Percentiles rank a stretch among this genome's conserved stretches.
phyloP scores from a whole-genome alignment of 2,329 filamentous ascomycete species.

The Cordyceps militaris region DNA sequence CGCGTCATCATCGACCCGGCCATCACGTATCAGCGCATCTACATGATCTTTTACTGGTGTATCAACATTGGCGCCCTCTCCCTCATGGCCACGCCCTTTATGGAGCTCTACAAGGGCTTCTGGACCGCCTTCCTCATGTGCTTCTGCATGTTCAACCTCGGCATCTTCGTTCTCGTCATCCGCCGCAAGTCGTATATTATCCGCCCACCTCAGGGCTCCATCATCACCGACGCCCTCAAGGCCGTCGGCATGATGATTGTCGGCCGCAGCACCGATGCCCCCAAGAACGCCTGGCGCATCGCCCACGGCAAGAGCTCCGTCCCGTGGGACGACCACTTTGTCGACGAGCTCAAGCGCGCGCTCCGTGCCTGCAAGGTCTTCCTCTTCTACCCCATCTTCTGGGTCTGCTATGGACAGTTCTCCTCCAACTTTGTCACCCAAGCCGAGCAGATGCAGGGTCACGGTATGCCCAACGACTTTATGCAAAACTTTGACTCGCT shows the following conservation, averaged over 20 bases:
- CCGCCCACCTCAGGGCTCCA: slow-evolving; percentile 50
- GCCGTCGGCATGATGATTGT: slow-evolving; percentile 33
- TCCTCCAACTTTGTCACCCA: slow-evolving; percentile 61
- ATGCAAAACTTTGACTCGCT: slow-evolving; percentile 63
- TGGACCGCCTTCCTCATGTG: slow-evolving; percentile 55
- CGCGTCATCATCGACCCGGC: slow-evolving; percentile 60
- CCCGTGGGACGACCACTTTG: slow-evolving; percentile 62
- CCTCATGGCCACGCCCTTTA: slow-evolving; percentile 57
- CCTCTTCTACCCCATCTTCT: slow-evolving; percentile 58
- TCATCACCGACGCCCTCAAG: slow-evolving; percentile 59
- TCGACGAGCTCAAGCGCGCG: slow-evolving; percentile 63
- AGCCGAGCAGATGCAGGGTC: slow-evolving; percentile 47
- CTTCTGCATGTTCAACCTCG: slow-evolving; percentile 56
- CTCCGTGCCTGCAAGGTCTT: slow-evolving; percentile 67
- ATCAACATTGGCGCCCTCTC: slow-evolving; percentile 69
- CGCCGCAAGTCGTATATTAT: slow-evolving; percentile 43
- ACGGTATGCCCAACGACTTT: slow-evolving; percentile 63
- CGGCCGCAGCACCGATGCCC: slow-evolving; percentile 45
- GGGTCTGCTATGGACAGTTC: slow-evolving; percentile 63
- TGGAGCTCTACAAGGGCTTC: slow-evolving; percentile 62
- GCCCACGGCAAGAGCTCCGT: slow-evolving; percentile 39
- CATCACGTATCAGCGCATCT: slow-evolving; percentile 60
- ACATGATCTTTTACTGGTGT: slow-evolving; percentile 68
- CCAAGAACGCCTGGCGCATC: slow-evolving; percentile 59
- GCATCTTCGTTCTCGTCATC: slow-evolving; percentile 44